Evolutionary conservation across 2,329 filamentous ascomycete species (phyloP), one percentile per base, ranked within the genome.

Genomic region (Claviceps sp.): DNA sequence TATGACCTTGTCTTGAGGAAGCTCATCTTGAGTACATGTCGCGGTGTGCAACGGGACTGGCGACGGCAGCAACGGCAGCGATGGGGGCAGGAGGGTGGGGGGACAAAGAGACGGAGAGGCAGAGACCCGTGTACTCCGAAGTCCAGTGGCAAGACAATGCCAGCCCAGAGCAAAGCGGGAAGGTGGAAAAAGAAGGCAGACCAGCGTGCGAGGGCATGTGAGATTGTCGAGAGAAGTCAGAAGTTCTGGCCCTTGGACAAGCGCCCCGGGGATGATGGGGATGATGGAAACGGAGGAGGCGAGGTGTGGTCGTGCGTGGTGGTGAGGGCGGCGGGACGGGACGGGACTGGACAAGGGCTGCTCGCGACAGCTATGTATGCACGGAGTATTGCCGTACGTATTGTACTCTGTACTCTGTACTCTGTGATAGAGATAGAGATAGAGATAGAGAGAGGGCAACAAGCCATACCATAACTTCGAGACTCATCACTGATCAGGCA

Each of bases 1-100:
- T n/a, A 53, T 38, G 45, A 55, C 69, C 68, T 71, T 65, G 69
- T 65, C 62, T 71, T 71, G 60, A 71, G 66, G 59, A 71, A 70
- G 63, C 68, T 70, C 67, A 70, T 69, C 59, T 62, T 65, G 61
- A 61, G 63, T 62, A 65, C 68, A 69, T 69, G 63, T 62, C 66
- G 62, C 64, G 51, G 52, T 51, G 55, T 55, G 38, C 45, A 59
- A 59, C 63, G 58, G 54, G 56, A 57, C 56, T 58, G 57, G 58
- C 39, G 54, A 48, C 50, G 14, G 37, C 47, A 39, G 50, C 56
- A 40, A 50, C 52, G 38, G 17, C 42, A 30, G 44, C 42, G 19
- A 24, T 42, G 48, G 19, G 34, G 5, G 38, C 43, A 26, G 26
- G 24, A 11, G 17, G 8, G 10, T 19, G 11, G 6, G 41, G 41